Percentiles rank a stretch among this genome's conserved stretches.
Evolutionary conservation across 139 green algal genomes (phyloP).

Genomic region (Zygnema cylindricum): DNA sequence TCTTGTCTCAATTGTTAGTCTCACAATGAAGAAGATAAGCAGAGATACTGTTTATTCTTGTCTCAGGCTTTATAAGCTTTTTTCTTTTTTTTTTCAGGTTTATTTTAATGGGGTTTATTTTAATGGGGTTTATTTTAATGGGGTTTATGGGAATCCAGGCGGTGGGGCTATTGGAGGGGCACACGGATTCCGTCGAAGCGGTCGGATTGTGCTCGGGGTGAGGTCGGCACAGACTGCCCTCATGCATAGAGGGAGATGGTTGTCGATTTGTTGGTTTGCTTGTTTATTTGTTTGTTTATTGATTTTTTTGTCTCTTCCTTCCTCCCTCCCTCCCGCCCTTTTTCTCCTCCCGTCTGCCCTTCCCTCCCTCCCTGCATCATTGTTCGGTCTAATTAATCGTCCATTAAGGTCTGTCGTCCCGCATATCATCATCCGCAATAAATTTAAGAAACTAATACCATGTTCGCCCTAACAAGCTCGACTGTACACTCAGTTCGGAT

Average conservation of each 20-base stretch:
- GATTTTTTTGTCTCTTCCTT: neutral
- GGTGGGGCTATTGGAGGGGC: slow-evolving; percentile 63
- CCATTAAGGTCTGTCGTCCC: too few relatives aligned
- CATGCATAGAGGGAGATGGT: neutral
- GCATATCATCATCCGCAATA: too few relatives aligned
- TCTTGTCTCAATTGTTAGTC: neutral
- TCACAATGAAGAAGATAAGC: neutral
- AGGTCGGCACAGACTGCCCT: neutral
- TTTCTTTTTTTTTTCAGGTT: neutral
- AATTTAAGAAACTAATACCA: too few relatives aligned
- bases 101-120: neutral
- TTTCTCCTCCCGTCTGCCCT: too few relatives aligned
- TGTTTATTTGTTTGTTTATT: neutral
- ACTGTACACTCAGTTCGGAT: too few relatives aligned
- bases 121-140: neutral
- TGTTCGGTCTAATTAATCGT: too few relatives aligned
- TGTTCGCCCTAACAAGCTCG: too few relatives aligned
- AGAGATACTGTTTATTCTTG: neutral
- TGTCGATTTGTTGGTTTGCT: neutral
- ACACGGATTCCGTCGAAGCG: slow-evolving; percentile 83
- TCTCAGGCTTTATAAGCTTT: neutral
- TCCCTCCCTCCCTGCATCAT: too few relatives aligned
- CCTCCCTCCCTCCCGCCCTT: too few relatives aligned
- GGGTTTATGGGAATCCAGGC: neutral
- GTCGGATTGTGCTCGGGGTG: slow-evolving; percentile 63